These are phyloP conservation scores for Gossypium stocksii DNA, from an alignment of 345 rosid genomes.

Conservation along the genomic window DNA sequence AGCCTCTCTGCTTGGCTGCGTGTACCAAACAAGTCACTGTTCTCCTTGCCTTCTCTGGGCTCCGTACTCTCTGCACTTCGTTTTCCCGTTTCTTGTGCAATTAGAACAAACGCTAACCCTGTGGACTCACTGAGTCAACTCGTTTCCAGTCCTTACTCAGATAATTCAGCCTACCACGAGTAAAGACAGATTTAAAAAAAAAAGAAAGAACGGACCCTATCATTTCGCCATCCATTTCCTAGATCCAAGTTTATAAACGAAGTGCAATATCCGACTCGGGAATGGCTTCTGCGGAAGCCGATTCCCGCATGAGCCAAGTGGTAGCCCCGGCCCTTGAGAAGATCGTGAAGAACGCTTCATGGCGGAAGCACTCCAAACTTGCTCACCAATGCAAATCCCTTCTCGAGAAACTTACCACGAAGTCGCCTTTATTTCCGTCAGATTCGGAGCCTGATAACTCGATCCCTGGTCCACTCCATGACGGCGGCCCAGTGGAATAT, in stretches of 20 bases:
- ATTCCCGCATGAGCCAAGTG: conserved; percentile 80
- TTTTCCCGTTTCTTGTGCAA: not conserved
- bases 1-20: not conserved
- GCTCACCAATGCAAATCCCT: conserved; percentile 93
- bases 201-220: conserved; percentile 1
- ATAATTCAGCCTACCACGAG: not conserved
- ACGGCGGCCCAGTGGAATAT: conserved; percentile 58
- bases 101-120: not conserved
- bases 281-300: conserved; percentile 99
- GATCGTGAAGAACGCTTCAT: conserved; percentile 87
- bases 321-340: conserved; percentile 78
- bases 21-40: not conserved
- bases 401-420: conserved; percentile 48
- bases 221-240: conserved; percentile 11
- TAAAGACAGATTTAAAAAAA: not conserved
- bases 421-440: conserved; percentile 33
- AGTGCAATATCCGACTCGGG: conserved; percentile 50
- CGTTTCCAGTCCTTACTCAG: conserved; percentile 2
- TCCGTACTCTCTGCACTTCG: not conserved
- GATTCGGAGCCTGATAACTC: conserved; percentile 62
- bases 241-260: conserved; percentile 40
- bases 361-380: conserved; percentile 97
- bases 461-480: conserved; percentile 81
- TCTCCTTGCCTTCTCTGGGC: not conserved
- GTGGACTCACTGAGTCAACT: conserved; percentile 15